Conservation (phyloP, 2,329 filamentous ascomycete species). For the Geoglossum cookeanum region DNA sequence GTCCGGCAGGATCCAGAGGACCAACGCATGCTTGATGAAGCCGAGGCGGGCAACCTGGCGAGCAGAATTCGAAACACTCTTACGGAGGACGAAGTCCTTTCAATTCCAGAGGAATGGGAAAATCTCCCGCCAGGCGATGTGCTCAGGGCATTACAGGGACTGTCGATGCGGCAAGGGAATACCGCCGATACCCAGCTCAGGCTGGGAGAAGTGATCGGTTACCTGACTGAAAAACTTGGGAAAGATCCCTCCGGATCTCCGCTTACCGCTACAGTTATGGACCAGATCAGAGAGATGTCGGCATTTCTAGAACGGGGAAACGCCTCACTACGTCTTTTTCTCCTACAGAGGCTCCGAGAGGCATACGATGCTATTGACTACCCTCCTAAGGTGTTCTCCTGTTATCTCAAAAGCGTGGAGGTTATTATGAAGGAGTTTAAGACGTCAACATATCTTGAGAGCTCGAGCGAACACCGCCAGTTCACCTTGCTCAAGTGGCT, state of each 20-base stretch:
- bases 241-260: neutral
- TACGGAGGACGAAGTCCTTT: neutral
- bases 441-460: conserved; percentile 33
- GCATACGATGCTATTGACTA: conserved; percentile 78
- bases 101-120: neutral
- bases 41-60: neutral
- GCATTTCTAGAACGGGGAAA: conserved; percentile 69
- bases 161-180: neutral
- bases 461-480: conserved; percentile 43
- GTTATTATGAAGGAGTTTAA: conserved; percentile 57
- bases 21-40: neutral
- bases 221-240: neutral
- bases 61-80: neutral
- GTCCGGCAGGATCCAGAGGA: neutral
- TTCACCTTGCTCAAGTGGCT: conserved; percentile 55
- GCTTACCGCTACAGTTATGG: neutral
- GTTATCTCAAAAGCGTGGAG: conserved; percentile 68
- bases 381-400: conserved; percentile 72
- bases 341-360: conserved; percentile 82
- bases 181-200: neutral
- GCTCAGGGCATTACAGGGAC: neutral
- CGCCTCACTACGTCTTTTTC: conserved; percentile 62
- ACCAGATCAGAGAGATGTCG: conserved; percentile 33
- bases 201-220: neutral
- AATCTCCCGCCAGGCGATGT: neutral